Evolutionary conservation across 1,284 basidiomycete genomes (phyloP).

Genomic region (Fomitopsis pinicola): DNA sequence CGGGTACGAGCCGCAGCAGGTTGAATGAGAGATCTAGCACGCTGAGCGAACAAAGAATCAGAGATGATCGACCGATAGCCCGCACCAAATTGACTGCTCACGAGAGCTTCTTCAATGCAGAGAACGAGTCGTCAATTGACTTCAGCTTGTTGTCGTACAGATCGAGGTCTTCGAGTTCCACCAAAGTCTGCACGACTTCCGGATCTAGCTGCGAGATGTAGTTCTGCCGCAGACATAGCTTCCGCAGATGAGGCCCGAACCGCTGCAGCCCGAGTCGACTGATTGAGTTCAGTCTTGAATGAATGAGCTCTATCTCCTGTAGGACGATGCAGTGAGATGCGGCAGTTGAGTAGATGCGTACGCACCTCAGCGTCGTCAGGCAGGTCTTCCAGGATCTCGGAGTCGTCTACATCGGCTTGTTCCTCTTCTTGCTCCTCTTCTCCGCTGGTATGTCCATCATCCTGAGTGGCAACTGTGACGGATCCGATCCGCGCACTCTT

Average conservation of each 20-base stretch:
- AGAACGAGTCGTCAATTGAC: constrained; percentile 59
- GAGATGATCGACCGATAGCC: neutral
- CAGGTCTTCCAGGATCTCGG: constrained; percentile 44
- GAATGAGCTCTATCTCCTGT: constrained; percentile 89
- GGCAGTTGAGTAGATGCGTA: neutral
- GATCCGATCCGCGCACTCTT: constrained; percentile 23
- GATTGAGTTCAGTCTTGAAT: constrained; percentile 71
- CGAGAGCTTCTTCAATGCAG: constrained; percentile 62
- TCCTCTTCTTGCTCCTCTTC: constrained; percentile 34
- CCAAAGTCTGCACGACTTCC: constrained; percentile 62
- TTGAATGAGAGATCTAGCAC: constrained; percentile 95
- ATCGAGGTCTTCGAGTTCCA: constrained; percentile 83
- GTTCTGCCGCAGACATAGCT: constrained; percentile 90
- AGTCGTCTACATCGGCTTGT: constrained; percentile 33
- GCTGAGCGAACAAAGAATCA: constrained; percentile 35
- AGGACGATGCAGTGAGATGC: neutral
- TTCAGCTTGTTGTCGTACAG: constrained; percentile 95
- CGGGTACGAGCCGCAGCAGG: constrained; percentile 72
- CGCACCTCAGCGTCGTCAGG: constrained; percentile 66
- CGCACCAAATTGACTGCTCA: constrained; percentile 37
- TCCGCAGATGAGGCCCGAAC: constrained; percentile 68
- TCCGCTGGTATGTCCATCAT: constrained; percentile 28
- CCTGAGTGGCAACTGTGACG: constrained; percentile 8
- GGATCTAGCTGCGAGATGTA: constrained; percentile 70
- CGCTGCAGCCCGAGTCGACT: constrained; percentile 63